Percentiles rank a stretch among this genome's conserved stretches.
These are phyloP conservation scores for Malus sylvestris DNA, from an alignment of 306 rosid genomes.

Conservation along the genomic window DNA sequence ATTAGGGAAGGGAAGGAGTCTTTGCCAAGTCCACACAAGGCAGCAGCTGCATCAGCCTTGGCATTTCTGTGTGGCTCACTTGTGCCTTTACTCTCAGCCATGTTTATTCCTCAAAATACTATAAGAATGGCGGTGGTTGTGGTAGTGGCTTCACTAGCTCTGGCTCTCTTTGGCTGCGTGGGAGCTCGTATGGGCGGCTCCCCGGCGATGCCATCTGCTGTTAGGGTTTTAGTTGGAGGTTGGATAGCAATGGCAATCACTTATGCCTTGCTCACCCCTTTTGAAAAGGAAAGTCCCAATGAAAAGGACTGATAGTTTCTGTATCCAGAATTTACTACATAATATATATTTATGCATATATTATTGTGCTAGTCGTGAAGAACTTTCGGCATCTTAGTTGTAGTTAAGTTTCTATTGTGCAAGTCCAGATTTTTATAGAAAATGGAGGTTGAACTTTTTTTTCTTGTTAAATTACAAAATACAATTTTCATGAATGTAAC, in stretches of 20 bases:
- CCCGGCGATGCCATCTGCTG: conserved; percentile 1
- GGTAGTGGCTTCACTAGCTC: neutral
- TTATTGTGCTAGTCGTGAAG: too few species aligned
- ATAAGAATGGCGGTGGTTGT: neutral
- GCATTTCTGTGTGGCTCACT: conserved; percentile 20
- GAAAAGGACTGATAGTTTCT: neutral
- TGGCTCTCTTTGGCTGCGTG: conserved; percentile 10
- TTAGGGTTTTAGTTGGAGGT: conserved; percentile 22
- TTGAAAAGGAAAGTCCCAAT: neutral
- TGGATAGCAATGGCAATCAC: conserved; percentile 19
- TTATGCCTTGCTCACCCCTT: conserved; percentile 1
- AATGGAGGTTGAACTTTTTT: neutral
- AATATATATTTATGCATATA: neutral
- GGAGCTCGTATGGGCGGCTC: conserved; percentile 17
- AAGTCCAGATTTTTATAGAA: neutral
- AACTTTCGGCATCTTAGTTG: too few species aligned
- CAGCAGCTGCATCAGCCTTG: conserved; percentile 19
- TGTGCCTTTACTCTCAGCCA: conserved; percentile 10
- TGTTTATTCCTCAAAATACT: neutral
- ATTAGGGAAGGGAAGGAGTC: neutral
- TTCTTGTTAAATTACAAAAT: neutral
- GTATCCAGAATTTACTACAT: neutral
- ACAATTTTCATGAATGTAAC: neutral
- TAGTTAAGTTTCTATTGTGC: too few species aligned
- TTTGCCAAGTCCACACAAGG: conserved; percentile 14